These are phyloP conservation scores for Miamiensis avidus DNA, from an alignment of 169 alveolate genomes.

Conservation along the genomic window DNA sequence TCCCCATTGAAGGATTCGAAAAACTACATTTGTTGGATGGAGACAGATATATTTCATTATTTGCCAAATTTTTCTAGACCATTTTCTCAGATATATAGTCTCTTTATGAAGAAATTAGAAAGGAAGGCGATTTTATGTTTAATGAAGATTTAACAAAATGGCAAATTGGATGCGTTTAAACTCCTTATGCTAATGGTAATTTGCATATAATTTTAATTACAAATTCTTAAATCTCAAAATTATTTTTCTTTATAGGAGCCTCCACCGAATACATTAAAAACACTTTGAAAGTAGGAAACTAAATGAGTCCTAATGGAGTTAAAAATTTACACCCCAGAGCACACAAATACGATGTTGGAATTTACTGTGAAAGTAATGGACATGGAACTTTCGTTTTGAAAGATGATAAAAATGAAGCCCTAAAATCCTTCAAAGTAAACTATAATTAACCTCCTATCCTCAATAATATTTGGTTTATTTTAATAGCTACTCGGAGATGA, in stretches of 20 bases:
- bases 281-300: constrained; percentile 41
- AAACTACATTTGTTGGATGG: constrained; percentile 65
- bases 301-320: constrained; percentile 85
- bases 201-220: too few species aligned
- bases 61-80: constrained; percentile 44
- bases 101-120: background rate
- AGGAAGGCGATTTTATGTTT: background rate
- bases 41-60: constrained; percentile 68
- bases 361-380: constrained; percentile 93
- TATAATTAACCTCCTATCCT: too few species aligned
- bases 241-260: background rate
- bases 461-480: too few species aligned
- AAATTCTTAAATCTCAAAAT: too few species aligned
- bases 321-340: constrained; percentile 86
- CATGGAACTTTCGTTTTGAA: constrained; percentile 88
- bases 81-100: background rate
- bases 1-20: constrained; percentile 14
- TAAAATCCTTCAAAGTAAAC: constrained; percentile 28
- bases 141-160: constrained; percentile 15
- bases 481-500: background rate
- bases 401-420: constrained; percentile 44
- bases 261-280: constrained; percentile 43
- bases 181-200: constrained; percentile 90
- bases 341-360: constrained; percentile 80
- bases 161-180: constrained; percentile 80